These are phyloP conservation scores for Phanerodontia chrysosporium DNA, from an alignment of 768 basidiomycete genomes.

Conservation along the genomic window DNA sequence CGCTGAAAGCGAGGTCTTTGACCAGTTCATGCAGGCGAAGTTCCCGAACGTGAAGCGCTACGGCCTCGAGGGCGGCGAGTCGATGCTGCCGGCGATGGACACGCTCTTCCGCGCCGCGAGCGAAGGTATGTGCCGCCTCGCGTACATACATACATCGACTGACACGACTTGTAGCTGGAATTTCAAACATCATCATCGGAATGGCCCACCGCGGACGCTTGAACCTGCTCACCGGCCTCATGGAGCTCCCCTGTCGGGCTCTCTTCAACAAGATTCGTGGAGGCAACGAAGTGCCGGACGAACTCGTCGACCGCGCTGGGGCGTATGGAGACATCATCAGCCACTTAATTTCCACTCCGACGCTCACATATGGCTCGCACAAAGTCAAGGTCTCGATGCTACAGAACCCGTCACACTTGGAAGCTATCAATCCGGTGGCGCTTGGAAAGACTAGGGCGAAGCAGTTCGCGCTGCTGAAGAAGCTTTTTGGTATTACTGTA, in stretches of 20 bases:
- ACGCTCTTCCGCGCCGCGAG: slow-evolving; percentile 67
- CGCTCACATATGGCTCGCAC: slow-evolving; percentile 45
- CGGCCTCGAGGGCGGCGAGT: slow-evolving; percentile 90
- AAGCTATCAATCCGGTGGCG: slow-evolving; percentile 86
- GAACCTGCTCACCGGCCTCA: slow-evolving; percentile 76
- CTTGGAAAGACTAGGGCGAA: slow-evolving; percentile 89
- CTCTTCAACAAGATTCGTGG: slow-evolving; percentile 89
- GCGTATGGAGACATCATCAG: slow-evolving; percentile 85
- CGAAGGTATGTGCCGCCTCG: slow-evolving; percentile 34
- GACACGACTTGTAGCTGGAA: slow-evolving; percentile 43
- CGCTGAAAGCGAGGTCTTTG: slow-evolving; percentile 74
- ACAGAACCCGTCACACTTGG: slow-evolving; percentile 79
- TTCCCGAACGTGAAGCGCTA: slow-evolving; percentile 88
- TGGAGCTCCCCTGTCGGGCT: slow-evolving; percentile 60
- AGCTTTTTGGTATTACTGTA: not conserved
- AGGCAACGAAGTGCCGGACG: slow-evolving; percentile 64
- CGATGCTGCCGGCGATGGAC: slow-evolving; percentile 88
- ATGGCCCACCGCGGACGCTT: slow-evolving; percentile 90
- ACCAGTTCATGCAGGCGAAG: slow-evolving; percentile 80
- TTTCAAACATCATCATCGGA: slow-evolving; percentile 69
- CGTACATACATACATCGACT: not conserved
- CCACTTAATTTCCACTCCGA: slow-evolving; percentile 78
- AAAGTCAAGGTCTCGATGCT: slow-evolving; percentile 71
- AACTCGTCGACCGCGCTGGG: slow-evolving; percentile 32
- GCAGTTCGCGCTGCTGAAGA: slow-evolving; percentile 77